Conservation (phyloP, 176 grass and related monocot species). For the Triticum timopheevii region DNA sequence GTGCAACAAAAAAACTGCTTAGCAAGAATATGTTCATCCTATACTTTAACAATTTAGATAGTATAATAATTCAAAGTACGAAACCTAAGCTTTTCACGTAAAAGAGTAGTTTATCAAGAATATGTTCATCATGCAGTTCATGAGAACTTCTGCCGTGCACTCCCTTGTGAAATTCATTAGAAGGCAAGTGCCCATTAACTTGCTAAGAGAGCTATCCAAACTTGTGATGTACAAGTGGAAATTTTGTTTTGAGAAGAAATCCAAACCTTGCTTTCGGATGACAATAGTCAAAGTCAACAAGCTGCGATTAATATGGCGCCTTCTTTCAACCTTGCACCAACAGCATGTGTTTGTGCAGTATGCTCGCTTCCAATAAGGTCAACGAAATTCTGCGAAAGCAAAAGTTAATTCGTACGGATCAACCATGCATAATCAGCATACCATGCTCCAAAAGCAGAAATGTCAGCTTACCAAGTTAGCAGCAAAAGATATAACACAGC, state of each 20-base stretch:
- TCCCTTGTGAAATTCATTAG: neutral
- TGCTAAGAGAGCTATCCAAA: neutral
- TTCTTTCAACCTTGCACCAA: conserved; percentile 80
- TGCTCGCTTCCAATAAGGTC: conserved; percentile 93
- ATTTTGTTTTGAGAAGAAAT: neutral
- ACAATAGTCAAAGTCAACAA: conserved; percentile 88
- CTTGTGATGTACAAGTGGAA: neutral
- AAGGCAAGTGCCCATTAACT: neutral
- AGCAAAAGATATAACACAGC: conserved; percentile 74
- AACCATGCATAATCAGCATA: conserved; percentile 22
- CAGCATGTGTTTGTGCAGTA: conserved; percentile 83
- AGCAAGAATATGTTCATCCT: no score
- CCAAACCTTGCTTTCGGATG: conserved; percentile 83
- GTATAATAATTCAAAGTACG: no score
- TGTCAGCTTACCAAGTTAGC: conserved; percentile 68
- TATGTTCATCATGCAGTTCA: neutral
- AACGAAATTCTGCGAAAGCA: conserved; percentile 82
- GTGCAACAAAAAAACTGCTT: no score
- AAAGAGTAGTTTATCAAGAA: no score
- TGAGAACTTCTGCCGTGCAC: neutral
- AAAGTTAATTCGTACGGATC: conserved; percentile 11
- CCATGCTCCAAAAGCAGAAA: neutral
- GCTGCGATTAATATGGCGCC: conserved; percentile 16
- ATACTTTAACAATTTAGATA: no score
- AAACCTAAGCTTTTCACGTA: no score